phyloP scores from a whole-genome alignment of 208 protist genomes.

The Wallacemonas sp. region DNA sequence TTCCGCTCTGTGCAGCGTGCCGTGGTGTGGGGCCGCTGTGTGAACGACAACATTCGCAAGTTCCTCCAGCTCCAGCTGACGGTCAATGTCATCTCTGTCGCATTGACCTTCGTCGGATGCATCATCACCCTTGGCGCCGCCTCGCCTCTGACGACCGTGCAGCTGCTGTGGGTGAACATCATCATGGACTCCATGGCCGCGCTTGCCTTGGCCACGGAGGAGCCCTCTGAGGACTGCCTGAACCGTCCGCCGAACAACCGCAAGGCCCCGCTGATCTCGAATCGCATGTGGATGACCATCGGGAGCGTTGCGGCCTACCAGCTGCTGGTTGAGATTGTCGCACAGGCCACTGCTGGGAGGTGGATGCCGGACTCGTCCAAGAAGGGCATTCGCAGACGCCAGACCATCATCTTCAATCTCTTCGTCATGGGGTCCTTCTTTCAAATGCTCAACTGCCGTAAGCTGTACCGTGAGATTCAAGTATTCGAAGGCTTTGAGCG shows the following conservation, averaged over 20 bases:
- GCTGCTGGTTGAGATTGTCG: constrained; percentile 79
- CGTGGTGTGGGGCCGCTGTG: constrained; percentile 90
- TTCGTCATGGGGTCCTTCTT: constrained; percentile 93
- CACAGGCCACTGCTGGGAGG: constrained; percentile 45
- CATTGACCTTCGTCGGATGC: constrained; percentile 93
- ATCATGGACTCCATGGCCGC: constrained; percentile 99
- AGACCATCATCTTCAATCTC: constrained; percentile 94
- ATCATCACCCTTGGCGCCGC: constrained; percentile 47
- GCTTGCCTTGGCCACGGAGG: constrained; percentile 96
- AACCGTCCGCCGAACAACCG: constrained; percentile 57
- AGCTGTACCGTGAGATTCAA: constrained; percentile 86
- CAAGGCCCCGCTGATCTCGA: constrained; percentile 81
- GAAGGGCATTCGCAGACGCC: constrained; percentile 27
- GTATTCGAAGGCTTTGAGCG: constrained; percentile 76
- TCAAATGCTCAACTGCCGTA: constrained; percentile 94
- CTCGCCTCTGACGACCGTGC: constrained; percentile 92
- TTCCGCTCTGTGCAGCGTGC: constrained; percentile 97
- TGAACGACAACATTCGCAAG: constrained; percentile 94
- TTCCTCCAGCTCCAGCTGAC: constrained; percentile 99
- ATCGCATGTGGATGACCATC: constrained; percentile 86
- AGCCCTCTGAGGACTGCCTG: constrained; percentile 88
- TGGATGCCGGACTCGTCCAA: constrained; percentile 6
- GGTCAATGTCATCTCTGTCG: constrained; percentile 96
- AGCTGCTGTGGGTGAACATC: constrained; percentile 99
- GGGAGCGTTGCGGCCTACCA: constrained; percentile 57